Base-by-base conservation (phyloP, 805 yeast species). In the Zygosaccharomyces lentus region DNA sequence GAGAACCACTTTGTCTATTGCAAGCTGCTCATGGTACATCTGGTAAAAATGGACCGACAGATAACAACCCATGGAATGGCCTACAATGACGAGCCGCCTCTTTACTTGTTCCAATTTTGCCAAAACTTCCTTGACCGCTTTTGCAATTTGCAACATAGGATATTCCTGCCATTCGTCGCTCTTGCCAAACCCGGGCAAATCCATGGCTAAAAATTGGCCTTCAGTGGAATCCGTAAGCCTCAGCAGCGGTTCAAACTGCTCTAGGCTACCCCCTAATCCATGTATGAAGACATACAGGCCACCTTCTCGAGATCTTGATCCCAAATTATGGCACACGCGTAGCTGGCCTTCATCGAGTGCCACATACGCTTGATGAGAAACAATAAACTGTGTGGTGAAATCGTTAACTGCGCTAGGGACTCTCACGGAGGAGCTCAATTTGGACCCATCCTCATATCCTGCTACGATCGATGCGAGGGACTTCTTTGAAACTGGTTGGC, bases 261-360 rank as follows among this genome's bases (percentile, higher is more conserved):
- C 78, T 60, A 86, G 70, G 55, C 82, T 91, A 2, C 98, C 98
- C 1, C 97, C 98, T 16, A 91, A 65, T 0, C 98, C 98, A 68
- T 89, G 97, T 15, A 90, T 59, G 46, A 88, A 77, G 2, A 87
- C 65, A 5, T 84, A 64, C 2, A 81, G 68, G 6, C 38, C 37
- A 3, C 40, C 31, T 17, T 35, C 45, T 16, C 12, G 37, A 7
- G 41, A 15, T 6, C 23, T n/a, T 21, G 21, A 6, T 58, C 16
- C 32, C n/a, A 29, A 15, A 51, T 62, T 61, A 41, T 61, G 61
- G 36, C 65, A 58, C 1, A 52, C 43, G 19, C 62, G 51, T 4
- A 62, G 27, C n/a, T 46, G 48, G 2, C 35, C 15, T 8, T 27
- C 13, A 5, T 37, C 48, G 4, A 51, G 21, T 6, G 41, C 21